These are phyloP conservation scores for Candida qinlingensis DNA, from an alignment of 805 yeast species.

Conservation along the genomic window DNA sequence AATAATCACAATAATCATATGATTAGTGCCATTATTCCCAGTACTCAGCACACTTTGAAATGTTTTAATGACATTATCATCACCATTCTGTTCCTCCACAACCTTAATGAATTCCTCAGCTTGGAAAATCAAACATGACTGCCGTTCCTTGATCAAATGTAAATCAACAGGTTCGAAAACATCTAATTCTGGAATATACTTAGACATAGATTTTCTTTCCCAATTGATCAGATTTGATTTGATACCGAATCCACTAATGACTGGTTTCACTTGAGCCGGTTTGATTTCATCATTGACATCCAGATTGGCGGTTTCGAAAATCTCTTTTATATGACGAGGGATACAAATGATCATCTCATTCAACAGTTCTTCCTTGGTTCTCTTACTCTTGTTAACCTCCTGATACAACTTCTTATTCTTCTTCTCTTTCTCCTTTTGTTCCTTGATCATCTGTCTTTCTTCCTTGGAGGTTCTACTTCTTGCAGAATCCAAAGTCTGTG, in stretches of 20 bases:
- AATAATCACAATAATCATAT: conserved; percentile 40
- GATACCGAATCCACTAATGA: not conserved
- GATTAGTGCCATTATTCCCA: not conserved
- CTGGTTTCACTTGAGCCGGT: conserved; percentile 31
- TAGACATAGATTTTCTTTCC: conserved; percentile 43
- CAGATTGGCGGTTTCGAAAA: conserved; percentile 22
- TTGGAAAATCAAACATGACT: conserved; percentile 38
- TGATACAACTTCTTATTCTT: conserved; percentile 18
- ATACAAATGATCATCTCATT: conserved; percentile 44
- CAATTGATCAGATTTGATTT: conserved; percentile 34
- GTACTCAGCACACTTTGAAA: conserved; percentile 14
- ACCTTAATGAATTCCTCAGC: conserved; percentile 36
- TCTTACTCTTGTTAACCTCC: conserved; percentile 32
- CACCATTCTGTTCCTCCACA: conserved; percentile 25
- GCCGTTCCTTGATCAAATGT: conserved; percentile 37
- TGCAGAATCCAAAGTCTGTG: conserved; percentile 3
- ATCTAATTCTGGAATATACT: conserved; percentile 43
- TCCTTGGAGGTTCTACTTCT: conserved; percentile 6
- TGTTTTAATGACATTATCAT: conserved; percentile 11
- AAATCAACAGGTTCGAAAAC: conserved; percentile 49
- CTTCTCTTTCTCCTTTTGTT: conserved; percentile 8
- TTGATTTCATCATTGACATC: conserved; percentile 22
- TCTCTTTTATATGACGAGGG: conserved; percentile 27
- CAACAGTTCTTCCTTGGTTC: conserved; percentile 46
- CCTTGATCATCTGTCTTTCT: conserved; percentile 6